These are phyloP conservation scores for Phyllostachys edulis DNA, from an alignment of 176 grass and related monocot species.

Conservation along the genomic window DNA sequence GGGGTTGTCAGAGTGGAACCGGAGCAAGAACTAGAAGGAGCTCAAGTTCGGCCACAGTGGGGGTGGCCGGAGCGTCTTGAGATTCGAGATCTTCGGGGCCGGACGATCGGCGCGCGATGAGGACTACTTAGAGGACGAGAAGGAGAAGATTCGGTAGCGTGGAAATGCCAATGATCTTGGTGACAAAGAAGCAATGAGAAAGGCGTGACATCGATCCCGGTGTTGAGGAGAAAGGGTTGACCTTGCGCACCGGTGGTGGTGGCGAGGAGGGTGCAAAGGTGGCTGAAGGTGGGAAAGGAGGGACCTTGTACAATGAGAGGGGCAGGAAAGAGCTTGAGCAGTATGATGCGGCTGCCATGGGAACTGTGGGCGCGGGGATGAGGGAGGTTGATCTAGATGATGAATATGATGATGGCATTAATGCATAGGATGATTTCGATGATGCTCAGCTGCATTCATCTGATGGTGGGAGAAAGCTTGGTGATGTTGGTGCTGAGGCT, in stretches of 20 bases:
- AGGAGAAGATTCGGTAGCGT: slow-evolving; percentile 38
- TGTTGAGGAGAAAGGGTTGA: slow-evolving; percentile 30
- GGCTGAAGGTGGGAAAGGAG: slow-evolving; percentile 44
- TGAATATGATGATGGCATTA: slow-evolving; percentile 91
- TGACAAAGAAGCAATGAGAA: slow-evolving; percentile 2
- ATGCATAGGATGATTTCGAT: slow-evolving; percentile 47
- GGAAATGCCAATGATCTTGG: slow-evolving; percentile 22
- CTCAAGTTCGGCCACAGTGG: slow-evolving; percentile 75
- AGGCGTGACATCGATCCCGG: slow-evolving; percentile 22
- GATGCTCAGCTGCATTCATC: slow-evolving; percentile 35
- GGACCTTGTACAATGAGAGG: slow-evolving; percentile 75
- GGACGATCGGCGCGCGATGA: slow-evolving; percentile 69
- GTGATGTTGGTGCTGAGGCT: slow-evolving; percentile 26
- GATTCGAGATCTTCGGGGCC: slow-evolving; percentile 86
- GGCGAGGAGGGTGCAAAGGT: slow-evolving; percentile 24
- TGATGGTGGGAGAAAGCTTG: slow-evolving; percentile 45
- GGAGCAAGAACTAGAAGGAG: slow-evolving; percentile 60
- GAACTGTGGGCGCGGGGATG: slow-evolving; percentile 7
- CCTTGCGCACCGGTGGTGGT: neutral
- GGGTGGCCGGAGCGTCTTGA: slow-evolving; percentile 41
- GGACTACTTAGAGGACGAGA: slow-evolving; percentile 68
- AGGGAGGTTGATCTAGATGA: slow-evolving; percentile 74
- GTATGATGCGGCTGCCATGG: slow-evolving; percentile 58
- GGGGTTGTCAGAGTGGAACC: slow-evolving; percentile 48
- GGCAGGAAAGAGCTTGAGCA: slow-evolving; percentile 75